A percentile compares a stretch with the other conserved stretches of the same genome.
Evolutionary conservation across 2,329 filamentous ascomycete genomes (phyloP).

Genomic region (Colletotrichum noveboracense): DNA sequence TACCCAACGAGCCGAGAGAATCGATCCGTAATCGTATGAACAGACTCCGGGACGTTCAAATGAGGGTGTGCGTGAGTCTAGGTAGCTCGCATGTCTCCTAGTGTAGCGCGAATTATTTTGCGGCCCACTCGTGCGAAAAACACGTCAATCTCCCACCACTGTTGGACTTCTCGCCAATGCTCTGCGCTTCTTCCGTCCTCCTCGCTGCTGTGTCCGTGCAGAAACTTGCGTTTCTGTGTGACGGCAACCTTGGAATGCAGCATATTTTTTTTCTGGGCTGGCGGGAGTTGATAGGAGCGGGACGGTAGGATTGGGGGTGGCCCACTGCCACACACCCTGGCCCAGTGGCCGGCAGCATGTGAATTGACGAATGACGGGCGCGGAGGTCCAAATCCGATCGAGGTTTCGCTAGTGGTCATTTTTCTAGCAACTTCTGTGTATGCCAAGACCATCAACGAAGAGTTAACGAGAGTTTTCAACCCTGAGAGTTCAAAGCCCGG

Average conservation of each 20-base stretch:
- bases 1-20: constrained; percentile 1
- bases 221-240: not conserved
- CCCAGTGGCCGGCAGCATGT: not conserved
- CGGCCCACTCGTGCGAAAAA: not conserved
- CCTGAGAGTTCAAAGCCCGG: not conserved
- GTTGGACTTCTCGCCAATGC: not conserved
- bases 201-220: not conserved
- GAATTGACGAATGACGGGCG: not conserved
- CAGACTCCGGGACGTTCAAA: not conserved
- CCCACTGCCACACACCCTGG: not conserved
- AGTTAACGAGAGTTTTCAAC: not conserved
- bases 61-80: not conserved
- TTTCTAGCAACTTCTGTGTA: not conserved
- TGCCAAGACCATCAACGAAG: not conserved
- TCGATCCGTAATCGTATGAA: constrained; percentile 6
- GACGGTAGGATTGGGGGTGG: not conserved
- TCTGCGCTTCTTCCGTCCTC: not conserved
- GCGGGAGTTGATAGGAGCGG: not conserved
- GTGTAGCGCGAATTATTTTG: not conserved
- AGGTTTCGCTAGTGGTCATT: not conserved
- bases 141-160: not conserved
- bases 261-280: not conserved
- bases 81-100: not conserved
- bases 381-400: not conserved
- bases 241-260: not conserved